phyloP scores from a whole-genome alignment of 352 stramenopile species.

The Globisporangium nunn region DNA sequence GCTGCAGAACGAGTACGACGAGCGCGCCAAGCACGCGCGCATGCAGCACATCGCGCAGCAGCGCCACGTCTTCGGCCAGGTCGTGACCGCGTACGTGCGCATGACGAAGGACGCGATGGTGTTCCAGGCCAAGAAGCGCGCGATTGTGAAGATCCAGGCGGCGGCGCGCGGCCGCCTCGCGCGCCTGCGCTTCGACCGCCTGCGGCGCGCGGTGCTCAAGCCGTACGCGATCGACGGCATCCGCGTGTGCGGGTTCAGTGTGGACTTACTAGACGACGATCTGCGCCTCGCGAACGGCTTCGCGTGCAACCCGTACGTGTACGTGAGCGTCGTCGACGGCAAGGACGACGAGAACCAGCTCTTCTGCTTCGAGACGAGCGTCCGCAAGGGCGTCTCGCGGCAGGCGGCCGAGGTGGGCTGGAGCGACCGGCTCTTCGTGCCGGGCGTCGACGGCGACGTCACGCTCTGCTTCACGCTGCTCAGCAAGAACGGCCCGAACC shows the following conservation, averaged over 20 bases:
- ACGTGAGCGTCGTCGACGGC: conserved; percentile 60
- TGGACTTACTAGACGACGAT: conserved; percentile 21
- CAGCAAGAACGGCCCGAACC: conserved; percentile 73
- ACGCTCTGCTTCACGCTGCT: conserved; percentile 66
- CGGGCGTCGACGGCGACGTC: conserved; percentile 55
- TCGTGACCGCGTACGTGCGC: conserved; percentile 55
- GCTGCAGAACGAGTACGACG: conserved; percentile 55
- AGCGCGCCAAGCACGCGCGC: conserved; percentile 27
- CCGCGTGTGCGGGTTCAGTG: conserved; percentile 17
- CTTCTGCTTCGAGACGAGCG: conserved; percentile 63
- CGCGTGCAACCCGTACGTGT: conserved; percentile 66
- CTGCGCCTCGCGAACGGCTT: conserved; percentile 61
- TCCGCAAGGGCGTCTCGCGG: conserved; percentile 22
- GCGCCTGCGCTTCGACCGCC: conserved; percentile 32
- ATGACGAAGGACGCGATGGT: conserved; percentile 53
- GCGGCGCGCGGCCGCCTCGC: conserved; percentile 40
- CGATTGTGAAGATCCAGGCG: conserved; percentile 51
- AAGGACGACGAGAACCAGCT: conserved; percentile 55
- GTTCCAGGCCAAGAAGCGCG: conserved; percentile 54
- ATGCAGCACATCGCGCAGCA: conserved; percentile 35
- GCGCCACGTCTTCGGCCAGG: conserved; percentile 39
- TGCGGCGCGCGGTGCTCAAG: conserved; percentile 50
- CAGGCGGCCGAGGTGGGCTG: conserved; percentile 35
- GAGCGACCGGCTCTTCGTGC: conserved; percentile 57
- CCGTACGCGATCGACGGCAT: conserved; percentile 45